phyloP scores from a whole-genome alignment of 495 filamentous ascomycete genomes.

The Diplogelasinospora grovesii region DNA sequence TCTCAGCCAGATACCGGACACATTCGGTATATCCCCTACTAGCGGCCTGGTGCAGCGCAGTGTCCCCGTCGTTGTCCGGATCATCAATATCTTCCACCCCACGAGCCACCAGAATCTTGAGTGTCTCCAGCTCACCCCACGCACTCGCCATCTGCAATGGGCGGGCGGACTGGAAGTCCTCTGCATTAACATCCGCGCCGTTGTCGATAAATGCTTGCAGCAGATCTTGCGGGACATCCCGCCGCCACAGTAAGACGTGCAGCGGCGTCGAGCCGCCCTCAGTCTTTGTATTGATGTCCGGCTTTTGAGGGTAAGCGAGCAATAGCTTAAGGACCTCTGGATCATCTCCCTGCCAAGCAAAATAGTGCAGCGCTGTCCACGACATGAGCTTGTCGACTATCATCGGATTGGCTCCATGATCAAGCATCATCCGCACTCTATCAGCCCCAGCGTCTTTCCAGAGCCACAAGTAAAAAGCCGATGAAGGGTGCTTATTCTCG shows the following conservation, averaged over 20 bases:
- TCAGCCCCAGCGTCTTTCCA: too few relatives aligned
- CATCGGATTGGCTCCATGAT: too few relatives aligned
- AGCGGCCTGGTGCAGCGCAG: constrained; percentile 14
- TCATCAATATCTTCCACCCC: constrained; percentile 17
- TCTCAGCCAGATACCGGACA: constrained; percentile 10
- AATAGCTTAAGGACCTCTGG: neutral
- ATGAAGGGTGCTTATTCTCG: too few relatives aligned
- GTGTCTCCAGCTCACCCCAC: neutral
- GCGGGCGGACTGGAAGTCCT: neutral
- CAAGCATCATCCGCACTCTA: too few relatives aligned
- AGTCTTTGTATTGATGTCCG: constrained; percentile 5
- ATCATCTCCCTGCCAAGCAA: neutral
- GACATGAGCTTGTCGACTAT: too few relatives aligned
- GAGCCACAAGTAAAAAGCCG: too few relatives aligned
- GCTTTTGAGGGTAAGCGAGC: neutral
- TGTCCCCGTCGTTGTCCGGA: constrained; percentile 12
- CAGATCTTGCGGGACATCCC: neutral
- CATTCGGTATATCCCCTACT: neutral
- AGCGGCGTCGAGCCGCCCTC: constrained; percentile 1
- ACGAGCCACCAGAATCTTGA: neutral
- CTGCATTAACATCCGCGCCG: neutral
- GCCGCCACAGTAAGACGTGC: neutral
- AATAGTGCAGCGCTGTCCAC: neutral
- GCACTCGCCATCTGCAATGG: neutral
- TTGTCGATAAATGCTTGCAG: neutral